phyloP scores from a whole-genome alignment of 345 rosid genomes.

The Crucihimalaya himalaica region DNA sequence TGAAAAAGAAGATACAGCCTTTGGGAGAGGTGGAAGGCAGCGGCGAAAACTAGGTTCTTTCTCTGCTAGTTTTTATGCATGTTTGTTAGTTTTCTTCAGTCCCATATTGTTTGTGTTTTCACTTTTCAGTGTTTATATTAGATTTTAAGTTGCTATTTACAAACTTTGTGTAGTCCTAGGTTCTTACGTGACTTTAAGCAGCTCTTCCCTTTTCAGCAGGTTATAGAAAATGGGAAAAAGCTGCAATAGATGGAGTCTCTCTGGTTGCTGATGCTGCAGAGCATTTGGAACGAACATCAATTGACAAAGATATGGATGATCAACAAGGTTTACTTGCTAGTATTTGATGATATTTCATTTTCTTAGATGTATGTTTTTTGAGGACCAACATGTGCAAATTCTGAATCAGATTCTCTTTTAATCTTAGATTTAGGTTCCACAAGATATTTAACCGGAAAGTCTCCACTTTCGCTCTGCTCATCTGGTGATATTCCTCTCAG shows the following conservation, averaged over 20 bases:
- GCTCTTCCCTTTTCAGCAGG: slow-evolving; percentile 61
- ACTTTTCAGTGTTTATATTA: not conserved
- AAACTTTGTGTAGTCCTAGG: slow-evolving; percentile 5
- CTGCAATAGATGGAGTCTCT: slow-evolving; percentile 98
- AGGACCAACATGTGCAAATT: slow-evolving; percentile 17
- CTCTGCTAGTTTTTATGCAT: slow-evolving; percentile 7
- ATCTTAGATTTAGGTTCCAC: slow-evolving; percentile 40
- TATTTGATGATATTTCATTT: slow-evolving; percentile 28
- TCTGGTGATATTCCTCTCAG: slow-evolving; percentile 52
- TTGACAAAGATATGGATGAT: slow-evolving; percentile 56
- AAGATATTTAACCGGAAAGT: slow-evolving; percentile 53
- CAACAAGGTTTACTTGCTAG: slow-evolving; percentile 48
- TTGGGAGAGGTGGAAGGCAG: slow-evolving; percentile 70
- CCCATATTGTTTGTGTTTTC: slow-evolving; percentile 14
- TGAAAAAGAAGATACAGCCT: slow-evolving; percentile 59
- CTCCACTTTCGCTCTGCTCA: slow-evolving; percentile 45
- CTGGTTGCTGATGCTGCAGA: slow-evolving; percentile 99
- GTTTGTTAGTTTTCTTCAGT: slow-evolving; percentile 3
- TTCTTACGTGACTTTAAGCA: slow-evolving; percentile 39
- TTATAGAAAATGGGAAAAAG: slow-evolving; percentile 94
- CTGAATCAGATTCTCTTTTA: slow-evolving; percentile 19
- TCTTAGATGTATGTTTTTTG: slow-evolving; percentile 26
- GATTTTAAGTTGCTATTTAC: slow-evolving; percentile 14
- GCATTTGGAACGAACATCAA: slow-evolving; percentile 77
- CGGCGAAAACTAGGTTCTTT: slow-evolving; percentile 74